Percentiles rank a stretch among this genome's conserved stretches.
Conservation (phyloP, 805 yeast genomes). For the Komagataella mondaviorum region DNA sequence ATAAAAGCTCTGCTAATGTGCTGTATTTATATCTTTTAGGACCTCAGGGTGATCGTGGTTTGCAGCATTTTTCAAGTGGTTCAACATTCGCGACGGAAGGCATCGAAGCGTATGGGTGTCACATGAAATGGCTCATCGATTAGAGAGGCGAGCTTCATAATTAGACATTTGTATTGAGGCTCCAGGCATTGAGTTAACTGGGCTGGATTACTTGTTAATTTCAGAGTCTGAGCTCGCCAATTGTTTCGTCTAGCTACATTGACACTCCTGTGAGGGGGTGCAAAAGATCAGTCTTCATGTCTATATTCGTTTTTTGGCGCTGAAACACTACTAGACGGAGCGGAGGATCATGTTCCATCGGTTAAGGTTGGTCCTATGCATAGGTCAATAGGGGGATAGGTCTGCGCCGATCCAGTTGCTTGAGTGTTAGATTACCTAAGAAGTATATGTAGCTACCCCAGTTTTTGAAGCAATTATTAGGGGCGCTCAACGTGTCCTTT, state of each 20-base stretch:
- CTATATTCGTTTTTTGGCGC: neutral
- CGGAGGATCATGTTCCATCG: neutral
- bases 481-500: neutral
- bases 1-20: neutral
- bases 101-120: neutral
- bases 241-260: neutral
- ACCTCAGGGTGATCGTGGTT: neutral
- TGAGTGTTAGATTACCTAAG: neutral
- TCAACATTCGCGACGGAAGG: neutral
- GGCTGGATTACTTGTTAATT: neutral
- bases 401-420: neutral
- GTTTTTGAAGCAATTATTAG: neutral
- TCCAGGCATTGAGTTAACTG: neutral
- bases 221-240: neutral
- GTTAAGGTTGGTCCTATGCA: neutral
- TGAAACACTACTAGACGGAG: neutral
- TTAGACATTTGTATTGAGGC: neutral
- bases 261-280: neutral
- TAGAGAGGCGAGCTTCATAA: neutral
- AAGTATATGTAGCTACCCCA: no score
- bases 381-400: neutral
- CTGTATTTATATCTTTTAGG: neutral
- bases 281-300: neutral
- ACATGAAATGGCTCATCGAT: neutral
- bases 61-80: neutral